phyloP scores from a whole-genome alignment of 441 rosid species.

The Erysimum cheiri region DNA sequence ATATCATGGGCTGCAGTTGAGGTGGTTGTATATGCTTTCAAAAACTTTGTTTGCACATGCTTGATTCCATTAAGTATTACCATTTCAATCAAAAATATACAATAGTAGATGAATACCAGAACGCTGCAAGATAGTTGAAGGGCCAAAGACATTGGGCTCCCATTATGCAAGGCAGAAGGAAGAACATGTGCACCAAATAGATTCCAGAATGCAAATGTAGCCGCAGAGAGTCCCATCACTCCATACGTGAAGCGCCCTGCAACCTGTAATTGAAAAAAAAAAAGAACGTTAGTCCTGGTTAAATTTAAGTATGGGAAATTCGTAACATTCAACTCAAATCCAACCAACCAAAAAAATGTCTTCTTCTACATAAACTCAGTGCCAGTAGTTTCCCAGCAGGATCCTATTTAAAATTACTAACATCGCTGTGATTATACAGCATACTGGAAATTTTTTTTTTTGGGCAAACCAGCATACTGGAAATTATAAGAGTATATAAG shows the following conservation, averaged over 20 bases:
- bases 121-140: conserved; percentile 97
- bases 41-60: conserved; percentile 4
- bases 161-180: conserved; percentile 67
- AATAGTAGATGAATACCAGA: conserved; percentile 60
- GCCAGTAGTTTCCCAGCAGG: too few relatives aligned
- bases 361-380: too few relatives aligned
- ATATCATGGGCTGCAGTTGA: background rate
- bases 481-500: too few relatives aligned
- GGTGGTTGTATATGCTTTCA: conserved; percentile 19
- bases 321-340: too few relatives aligned
- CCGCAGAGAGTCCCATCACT: conserved; percentile 93
- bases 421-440: too few relatives aligned
- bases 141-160: conserved; percentile 83
- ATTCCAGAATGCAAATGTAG: conserved; percentile 93
- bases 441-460: too few relatives aligned
- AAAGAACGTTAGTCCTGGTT: conserved; percentile 1
- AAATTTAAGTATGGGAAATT: too few relatives aligned
- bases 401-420: too few relatives aligned
- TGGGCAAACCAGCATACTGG: too few relatives aligned
- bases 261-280: conserved; percentile 53
- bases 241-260: conserved; percentile 98
- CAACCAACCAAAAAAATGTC: too few relatives aligned
- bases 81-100: background rate
- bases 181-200: conserved; percentile 70
- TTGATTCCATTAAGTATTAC: background rate